Base-by-base conservation (phyloP, 1,139 yeast species). In the Protomyces lactucae-debilis region DNA sequence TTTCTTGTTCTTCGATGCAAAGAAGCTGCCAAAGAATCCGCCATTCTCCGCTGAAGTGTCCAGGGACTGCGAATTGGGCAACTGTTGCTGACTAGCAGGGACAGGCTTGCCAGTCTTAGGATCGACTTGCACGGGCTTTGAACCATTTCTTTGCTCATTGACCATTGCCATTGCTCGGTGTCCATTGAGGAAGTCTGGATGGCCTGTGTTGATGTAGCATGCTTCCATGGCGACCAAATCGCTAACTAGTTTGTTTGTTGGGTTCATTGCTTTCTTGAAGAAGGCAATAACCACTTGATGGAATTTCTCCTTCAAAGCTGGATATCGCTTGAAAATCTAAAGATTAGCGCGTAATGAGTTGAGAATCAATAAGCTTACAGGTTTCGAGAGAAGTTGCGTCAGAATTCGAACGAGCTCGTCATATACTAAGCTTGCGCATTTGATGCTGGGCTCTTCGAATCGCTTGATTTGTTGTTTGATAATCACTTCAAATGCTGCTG, bases 101-200 rank as follows among this genome's bases (percentile, higher is more conserved):
- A 73, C 72, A 67, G 76, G 78, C 67, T 89, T 90, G 57, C 97
- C 97, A 1, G 96, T 86, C 79, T 92, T 92, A 66, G 97, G 96
- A 76, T 93, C 97, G 64, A 91, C 86, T 55, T 86, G 87, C 45
- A 86, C 85, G 72, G 87, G 90, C 66, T 87, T 87, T 70, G 82
- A 80, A 59, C 96, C 96, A 73, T 90, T 95, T 77, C 90, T 78
- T 75, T 86, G 90, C 69, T 93, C 98, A 74, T 88, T 92, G 46
- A 93, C 97, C 75, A 91, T 87, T 5, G 92, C 85, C 95, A 93
- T 88, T 4, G 99, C 99, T 73, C 88, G 95, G 52, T 95, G 85
- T 53, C 99, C 99, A 75, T 89, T 92, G 71, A 93, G 82, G 73
- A 93, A 83, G 75, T 93, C 99, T 2, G 99, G 99, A 74, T 93